phyloP scores from a whole-genome alignment of 2,329 filamentous ascomycete species.

The Leptoxyphium fumago region DNA sequence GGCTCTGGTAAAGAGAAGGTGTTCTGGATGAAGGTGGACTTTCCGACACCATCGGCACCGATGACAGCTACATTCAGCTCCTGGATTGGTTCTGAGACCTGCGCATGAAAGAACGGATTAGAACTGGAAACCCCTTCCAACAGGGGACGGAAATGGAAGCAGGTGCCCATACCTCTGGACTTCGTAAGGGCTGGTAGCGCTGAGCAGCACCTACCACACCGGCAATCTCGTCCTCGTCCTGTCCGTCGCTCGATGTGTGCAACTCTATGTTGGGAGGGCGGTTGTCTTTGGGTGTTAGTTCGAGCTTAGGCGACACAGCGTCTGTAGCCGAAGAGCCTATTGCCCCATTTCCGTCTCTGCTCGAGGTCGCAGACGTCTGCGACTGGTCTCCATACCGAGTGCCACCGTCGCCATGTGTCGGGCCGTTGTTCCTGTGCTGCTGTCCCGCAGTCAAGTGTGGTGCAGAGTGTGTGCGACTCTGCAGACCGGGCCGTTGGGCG shows the following conservation, averaged over 20 bases:
- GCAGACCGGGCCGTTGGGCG: constrained; percentile 8
- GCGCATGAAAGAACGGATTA: constrained; percentile 1
- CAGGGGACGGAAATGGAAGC: background rate
- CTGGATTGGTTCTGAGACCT: constrained; percentile 24
- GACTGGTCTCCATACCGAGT: constrained; percentile 1
- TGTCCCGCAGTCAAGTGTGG: constrained; percentile 9
- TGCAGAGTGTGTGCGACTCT: constrained; percentile 14
- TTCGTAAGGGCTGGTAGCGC: constrained; percentile 14
- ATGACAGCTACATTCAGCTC: constrained; percentile 46
- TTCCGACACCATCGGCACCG: constrained; percentile 40
- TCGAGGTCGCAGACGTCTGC: constrained; percentile 2
- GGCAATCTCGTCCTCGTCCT: constrained; percentile 19
- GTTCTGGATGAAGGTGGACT: constrained; percentile 44
- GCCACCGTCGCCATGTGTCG: background rate
- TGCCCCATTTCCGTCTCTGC: background rate
- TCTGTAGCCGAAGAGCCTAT: too few relatives aligned
- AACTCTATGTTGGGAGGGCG: too few relatives aligned
- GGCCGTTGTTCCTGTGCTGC: constrained; percentile 2
- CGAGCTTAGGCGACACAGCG: too few relatives aligned
- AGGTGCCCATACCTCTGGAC: constrained; percentile 13
- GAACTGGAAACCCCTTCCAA: constrained; percentile 2
- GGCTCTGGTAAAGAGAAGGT: constrained; percentile 38
- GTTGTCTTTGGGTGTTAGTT: too few relatives aligned
- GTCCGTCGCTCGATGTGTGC: constrained; percentile 3
- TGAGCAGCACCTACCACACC: constrained; percentile 15